Base-by-base conservation (phyloP, 2,329 filamentous ascomycete genomes). In the Metarhizium rileyi region DNA sequence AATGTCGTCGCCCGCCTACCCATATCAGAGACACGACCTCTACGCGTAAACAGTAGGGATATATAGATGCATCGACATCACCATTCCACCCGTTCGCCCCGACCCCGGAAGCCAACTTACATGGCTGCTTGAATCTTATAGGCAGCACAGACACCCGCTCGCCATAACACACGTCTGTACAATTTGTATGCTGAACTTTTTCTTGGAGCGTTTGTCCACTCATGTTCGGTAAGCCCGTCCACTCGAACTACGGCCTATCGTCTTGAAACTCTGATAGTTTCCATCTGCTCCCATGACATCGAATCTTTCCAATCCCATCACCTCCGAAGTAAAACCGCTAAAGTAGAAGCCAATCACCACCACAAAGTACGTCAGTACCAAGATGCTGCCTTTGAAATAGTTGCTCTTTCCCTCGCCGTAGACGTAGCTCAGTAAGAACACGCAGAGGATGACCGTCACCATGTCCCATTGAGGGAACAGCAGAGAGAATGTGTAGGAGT, bases 391-490 rank as follows among this genome's bases (percentile, higher is more conserved):
- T 73, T 98, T 98, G 81, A 98, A 98, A 69, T 98, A 98, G 69
- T 98, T 98, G 74, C 90, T 97, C 80, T 98, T 98, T 38, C 93
- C 93, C 70, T 98, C 93, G 47, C 91, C 88, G 60, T 97, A 95
- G 75, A 98, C 91, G 73, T 97, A 95, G 61, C 90, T 95, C 56
- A 98, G 81, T 50, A 98, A 72, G 72, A 98, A 95, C 18, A 98
- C 90, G 61, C 91, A 96, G 16, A 98, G 72, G 52, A 97, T 95
- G 16, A 97, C 89, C 0, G 88, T 95, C 12, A 97, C 84, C 88
- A 98, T 94, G 66, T 98, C 93, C 91, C 91, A 98, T 66, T 98
- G 93, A 1, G 93, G 93, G 71, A 98, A 97, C 42, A 97, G 88
- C 30, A 98, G 78, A 33, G 83, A 87, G 65, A 93, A 93, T 0